phyloP scores from a whole-genome alignment of 495 filamentous ascomycete genomes.

The Trichoderma virens region DNA sequence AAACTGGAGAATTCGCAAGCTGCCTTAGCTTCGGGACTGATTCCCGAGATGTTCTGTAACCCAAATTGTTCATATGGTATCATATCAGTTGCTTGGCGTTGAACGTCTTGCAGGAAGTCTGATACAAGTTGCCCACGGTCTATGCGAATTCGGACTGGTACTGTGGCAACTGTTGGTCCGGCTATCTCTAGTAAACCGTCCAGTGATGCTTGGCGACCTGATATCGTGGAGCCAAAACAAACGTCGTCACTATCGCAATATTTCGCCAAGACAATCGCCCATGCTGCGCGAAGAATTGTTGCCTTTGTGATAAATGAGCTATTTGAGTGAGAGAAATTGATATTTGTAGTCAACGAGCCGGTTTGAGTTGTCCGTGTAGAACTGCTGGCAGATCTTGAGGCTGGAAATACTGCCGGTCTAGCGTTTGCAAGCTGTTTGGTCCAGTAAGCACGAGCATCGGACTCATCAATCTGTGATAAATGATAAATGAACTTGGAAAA shows the following conservation, averaged over 20 bases:
- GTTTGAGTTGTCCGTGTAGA: background rate
- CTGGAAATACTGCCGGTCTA: background rate
- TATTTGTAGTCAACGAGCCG: too few species aligned
- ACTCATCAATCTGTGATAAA: background rate
- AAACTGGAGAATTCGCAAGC: constrained; percentile 2
- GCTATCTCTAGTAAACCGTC: constrained; percentile 39
- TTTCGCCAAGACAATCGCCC: constrained; percentile 33
- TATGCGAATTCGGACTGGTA: constrained; percentile 40
- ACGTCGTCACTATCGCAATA: constrained; percentile 35
- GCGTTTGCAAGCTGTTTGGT: background rate
- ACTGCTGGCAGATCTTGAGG: too few species aligned
- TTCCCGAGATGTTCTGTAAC: constrained; percentile 15
- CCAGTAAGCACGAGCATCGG: background rate
- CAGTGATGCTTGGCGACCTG: constrained; percentile 39
- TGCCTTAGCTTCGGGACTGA: constrained; percentile 5
- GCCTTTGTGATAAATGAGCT: constrained; percentile 22
- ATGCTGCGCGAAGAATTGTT: constrained; percentile 39
- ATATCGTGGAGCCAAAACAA: constrained; percentile 40
- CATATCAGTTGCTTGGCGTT: constrained; percentile 12
- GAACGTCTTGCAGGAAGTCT: constrained; percentile 45
- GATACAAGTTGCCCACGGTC: constrained; percentile 32
- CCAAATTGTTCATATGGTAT: constrained; percentile 36
- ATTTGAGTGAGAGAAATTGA: too few species aligned
- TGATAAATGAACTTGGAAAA: background rate
- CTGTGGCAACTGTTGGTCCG: constrained; percentile 51